Evolutionary conservation across 2,329 filamentous ascomycete genomes (phyloP), one percentile per base, ranked within the genome.

Genomic region (Epichloe aotearoae): DNA sequence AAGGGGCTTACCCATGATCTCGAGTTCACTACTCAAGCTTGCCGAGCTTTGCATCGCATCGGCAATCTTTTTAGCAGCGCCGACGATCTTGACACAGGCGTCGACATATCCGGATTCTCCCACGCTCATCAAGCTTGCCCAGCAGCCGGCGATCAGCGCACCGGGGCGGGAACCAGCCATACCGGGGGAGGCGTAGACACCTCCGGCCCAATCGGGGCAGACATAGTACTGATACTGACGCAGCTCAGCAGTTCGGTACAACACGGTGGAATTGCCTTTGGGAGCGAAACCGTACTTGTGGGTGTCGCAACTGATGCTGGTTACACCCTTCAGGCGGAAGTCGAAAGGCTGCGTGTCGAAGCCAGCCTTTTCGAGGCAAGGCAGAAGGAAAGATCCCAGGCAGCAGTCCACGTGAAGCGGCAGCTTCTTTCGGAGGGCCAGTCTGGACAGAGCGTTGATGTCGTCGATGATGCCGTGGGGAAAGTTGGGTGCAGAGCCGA

Each of bases 281-380:
- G 93, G 93, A 1, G 93, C 93, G 64, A 98, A 98, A 38, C 93
- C 93, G 66, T 98, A 98, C 68, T 98, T 98, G 77, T 98, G 93
- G 3, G 93, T 98, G 66, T 98, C 93, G 66, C 90, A 94, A 58
- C 83, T 89, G 67, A 98, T 97, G 66, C 85, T 91, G 3, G 91
- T 96, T 38, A 98, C 93, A 59, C 93, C 93, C 58, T 87, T 88
- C 53, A 94, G 82, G 51, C 86, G 82, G 79, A 98, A 98, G 67
- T 98, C 93, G 64, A 97, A 97, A 5, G 82, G 82, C 58, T 85
- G 82, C 20, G 86, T 79, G 55, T 94, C 88, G 67, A 95, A 97
- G 43, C 93, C 93, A n/a, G 93, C 89, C 63, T 86, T 87, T 56
- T 89, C 83, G 42, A 98, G 84, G 72, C 91, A 88, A 2, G 93